A percentile compares a stretch with the other conserved stretches of the same genome.
phyloP scores from a whole-genome alignment of 1,139 yeast species.

The Candida tropicalis region DNA sequence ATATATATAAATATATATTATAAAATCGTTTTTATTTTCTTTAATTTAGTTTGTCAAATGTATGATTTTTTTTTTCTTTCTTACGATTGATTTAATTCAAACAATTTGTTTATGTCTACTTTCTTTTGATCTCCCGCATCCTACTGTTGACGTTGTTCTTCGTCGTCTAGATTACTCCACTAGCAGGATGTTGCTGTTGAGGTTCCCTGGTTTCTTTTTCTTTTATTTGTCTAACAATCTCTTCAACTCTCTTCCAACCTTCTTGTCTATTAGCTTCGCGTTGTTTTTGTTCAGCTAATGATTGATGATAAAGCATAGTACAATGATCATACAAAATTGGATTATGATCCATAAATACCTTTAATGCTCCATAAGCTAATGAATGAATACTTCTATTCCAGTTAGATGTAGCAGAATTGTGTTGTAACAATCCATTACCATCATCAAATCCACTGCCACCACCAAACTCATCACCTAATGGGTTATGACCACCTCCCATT shows the following conservation, averaged over 20 bases:
- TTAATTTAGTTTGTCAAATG: not conserved
- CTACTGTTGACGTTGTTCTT: too few relatives aligned
- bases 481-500: constrained; percentile 19
- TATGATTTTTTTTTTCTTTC: constrained; percentile 1
- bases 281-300: constrained; percentile 64
- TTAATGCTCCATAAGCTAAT: constrained; percentile 87
- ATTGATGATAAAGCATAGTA: constrained; percentile 79
- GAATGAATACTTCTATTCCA: constrained; percentile 96
- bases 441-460: constrained; percentile 30
- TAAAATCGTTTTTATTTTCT: not conserved
- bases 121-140: too few relatives aligned
- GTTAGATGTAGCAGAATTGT: constrained; percentile 51
- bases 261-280: constrained; percentile 65
- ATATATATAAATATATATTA: not conserved
- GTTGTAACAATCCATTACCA: constrained; percentile 36
- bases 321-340: constrained; percentile 92
- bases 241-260: constrained; percentile 76
- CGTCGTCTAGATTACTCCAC: constrained; percentile 10
- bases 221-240: constrained; percentile 48
- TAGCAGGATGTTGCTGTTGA: constrained; percentile 8
- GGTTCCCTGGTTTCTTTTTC: constrained; percentile 15
- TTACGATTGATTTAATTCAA: too few relatives aligned
- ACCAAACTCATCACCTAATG: constrained; percentile 26
- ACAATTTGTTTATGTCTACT: not conserved
- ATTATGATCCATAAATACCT: constrained; percentile 91